Evolutionary conservation across 192 early-diverging fungal species (phyloP), one percentile per base, ranked within the genome.

Genomic region (Backusella circina): DNA sequence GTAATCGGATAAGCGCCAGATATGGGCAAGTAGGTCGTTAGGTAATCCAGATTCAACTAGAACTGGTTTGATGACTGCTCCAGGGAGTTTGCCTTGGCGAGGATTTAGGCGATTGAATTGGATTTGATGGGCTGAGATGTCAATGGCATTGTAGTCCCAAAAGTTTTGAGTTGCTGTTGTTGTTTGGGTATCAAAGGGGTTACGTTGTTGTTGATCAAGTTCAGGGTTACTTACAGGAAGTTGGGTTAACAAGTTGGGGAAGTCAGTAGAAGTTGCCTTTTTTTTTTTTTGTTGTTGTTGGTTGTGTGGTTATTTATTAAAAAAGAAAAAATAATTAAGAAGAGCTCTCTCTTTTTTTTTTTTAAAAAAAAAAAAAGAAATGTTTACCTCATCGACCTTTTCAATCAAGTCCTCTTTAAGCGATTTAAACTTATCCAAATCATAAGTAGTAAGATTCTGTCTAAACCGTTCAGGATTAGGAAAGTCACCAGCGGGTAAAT

Each of bases 1-100:
- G 82, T 87, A 92, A 74, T 93, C 90, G 13, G 88, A 79, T 28
- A 87, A 72, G 32, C 78, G 77, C 89, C 91, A 92, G 12, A 93
- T 86, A 50, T 90, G 86, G 18, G 86, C 83, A 38, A 93, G 80
- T 31, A 75, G 50, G 31, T 82, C 80, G 10, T 80, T 82, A 2
- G 87, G 77, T 47, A 92, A 72, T 21, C 91, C 91, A 26, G 85
- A 81, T 28, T 86, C 81, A 18, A 87, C 80, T 12, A 93, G 73
- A 18, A n/a, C n/a, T n/a, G n/a, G n/a, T n/a, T n/a, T n/a, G n/a
- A n/a, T n/a, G n/a, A 82, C 68, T 35, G 65, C 74, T 26, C 88
- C 87, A 37, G 79, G 70, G 2, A 82, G 51, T 57, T 82, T 76
- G 21, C 79, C 83, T 28, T 88, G 81, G 1, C 72, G 23, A 21